Evolutionary conservation across 306 rosid genomes (phyloP).

Genomic region (Cucurbita maxima): DNA sequence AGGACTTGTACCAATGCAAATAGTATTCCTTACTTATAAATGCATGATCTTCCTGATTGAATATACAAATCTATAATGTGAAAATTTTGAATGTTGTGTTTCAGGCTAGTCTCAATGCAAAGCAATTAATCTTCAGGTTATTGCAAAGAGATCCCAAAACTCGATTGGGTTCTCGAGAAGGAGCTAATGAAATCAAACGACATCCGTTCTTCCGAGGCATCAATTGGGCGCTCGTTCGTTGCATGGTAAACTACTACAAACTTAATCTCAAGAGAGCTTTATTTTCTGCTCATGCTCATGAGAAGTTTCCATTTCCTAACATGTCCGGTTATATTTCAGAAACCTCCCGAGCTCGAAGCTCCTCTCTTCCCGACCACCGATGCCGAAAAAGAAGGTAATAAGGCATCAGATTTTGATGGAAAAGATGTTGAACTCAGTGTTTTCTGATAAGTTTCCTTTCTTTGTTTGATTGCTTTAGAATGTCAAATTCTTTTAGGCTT

Average conservation of each 20-base stretch:
- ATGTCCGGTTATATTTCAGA: conserved; percentile 21
- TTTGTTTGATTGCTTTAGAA: not conserved
- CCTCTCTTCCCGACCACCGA: conserved; percentile 34
- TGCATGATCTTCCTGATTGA: no score
- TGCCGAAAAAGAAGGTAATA: conserved; percentile 29
- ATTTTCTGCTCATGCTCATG: not conserved
- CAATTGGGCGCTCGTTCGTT: conserved; percentile 89
- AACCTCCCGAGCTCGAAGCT: conserved; percentile 70
- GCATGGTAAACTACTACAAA: conserved; percentile 36
- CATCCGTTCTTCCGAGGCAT: conserved; percentile 72
- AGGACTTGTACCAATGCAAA: no score
- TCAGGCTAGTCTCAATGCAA: conserved; percentile 70
- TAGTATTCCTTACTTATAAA: no score
- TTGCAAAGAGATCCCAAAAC: conserved; percentile 68
- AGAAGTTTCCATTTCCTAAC: not conserved
- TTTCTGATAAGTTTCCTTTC: conserved; percentile 34
- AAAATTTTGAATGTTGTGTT: not conserved
- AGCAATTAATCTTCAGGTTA: conserved; percentile 62
- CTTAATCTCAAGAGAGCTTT: not conserved
- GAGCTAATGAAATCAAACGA: conserved; percentile 69
- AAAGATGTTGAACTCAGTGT: conserved; percentile 42
- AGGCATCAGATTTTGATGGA: conserved; percentile 31
- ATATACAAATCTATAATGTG: not conserved
- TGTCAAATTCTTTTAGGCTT: not conserved
- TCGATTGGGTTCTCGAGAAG: conserved; percentile 74